These are phyloP conservation scores for Trichosporon ovoides DNA, from an alignment of 1,284 basidiomycete genomes.

Conservation along the genomic window DNA sequence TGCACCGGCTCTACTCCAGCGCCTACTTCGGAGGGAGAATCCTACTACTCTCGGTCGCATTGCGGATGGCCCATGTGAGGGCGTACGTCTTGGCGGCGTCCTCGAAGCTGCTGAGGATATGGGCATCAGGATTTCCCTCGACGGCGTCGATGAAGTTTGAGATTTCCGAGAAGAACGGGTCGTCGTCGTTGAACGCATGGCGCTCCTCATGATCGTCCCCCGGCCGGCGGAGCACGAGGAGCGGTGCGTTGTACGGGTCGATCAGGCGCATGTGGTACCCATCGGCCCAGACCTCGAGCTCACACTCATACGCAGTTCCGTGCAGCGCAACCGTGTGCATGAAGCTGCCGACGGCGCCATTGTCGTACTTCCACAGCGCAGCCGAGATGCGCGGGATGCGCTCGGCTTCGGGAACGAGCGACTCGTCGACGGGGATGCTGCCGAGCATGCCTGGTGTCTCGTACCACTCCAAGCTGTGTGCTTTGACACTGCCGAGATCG, in stretches of 20 bases:
- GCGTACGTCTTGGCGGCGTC: constrained; percentile 84
- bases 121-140: constrained; percentile 52
- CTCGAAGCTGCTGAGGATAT: constrained; percentile 50
- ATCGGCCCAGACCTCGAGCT: constrained; percentile 85
- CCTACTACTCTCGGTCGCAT: constrained; percentile 27
- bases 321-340: constrained; percentile 83
- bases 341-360: constrained; percentile 85
- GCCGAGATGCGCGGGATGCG: constrained; percentile 48
- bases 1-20: not conserved
- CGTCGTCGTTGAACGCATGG: constrained; percentile 69
- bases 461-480: constrained; percentile 85
- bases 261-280: constrained; percentile 62
- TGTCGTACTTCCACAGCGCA: constrained; percentile 69
- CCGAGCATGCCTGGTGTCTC: constrained; percentile 81
- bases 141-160: constrained; percentile 78
- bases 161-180: constrained; percentile 86
- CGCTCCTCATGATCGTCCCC: constrained; percentile 78
- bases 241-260: constrained; percentile 68
- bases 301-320: constrained; percentile 84
- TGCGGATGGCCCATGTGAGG: constrained; percentile 42
- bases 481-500: constrained; percentile 60
- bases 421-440: constrained; percentile 58
- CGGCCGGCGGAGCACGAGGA: constrained; percentile 75
- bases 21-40: not conserved
- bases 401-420: constrained; percentile 44